Base-by-base conservation (phyloP, 768 basidiomycete species). In the Rhizopogon roseolus region DNA sequence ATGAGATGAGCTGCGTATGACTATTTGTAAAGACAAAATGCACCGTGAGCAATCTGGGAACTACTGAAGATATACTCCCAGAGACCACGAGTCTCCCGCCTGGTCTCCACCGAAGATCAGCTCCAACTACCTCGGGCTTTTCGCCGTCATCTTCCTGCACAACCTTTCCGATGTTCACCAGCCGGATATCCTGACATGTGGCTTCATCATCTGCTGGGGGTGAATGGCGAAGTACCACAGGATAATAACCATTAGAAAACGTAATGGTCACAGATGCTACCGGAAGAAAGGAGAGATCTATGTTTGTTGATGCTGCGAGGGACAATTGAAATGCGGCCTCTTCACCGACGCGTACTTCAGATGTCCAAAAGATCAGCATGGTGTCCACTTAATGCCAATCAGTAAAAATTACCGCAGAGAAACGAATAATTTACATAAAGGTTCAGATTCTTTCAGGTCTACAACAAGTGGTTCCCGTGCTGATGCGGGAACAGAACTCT, bases 311-410 rank as follows among this genome's bases (percentile, higher is more conserved):
- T 0, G 87, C 80, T 2, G 74, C 68, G 29, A 97, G 64, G 7
- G 76, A 72, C 7, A 97, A 61, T 66, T 98, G 94, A 68, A 92
- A 97, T 0, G 89, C 80, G 0, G 80, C 80, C 3, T 71, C 65
- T 56, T 85, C 80, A 9, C 76, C 79, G 5, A 94, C 77, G 49
- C 78, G 76, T 25, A 83, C 80, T 54, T 83, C 77, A 0, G 78
- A 56, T 7, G 76, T 66, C 88, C 90, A 94, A 67, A 97, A 98
- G 0, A 84, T 76, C 4, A 85, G 70, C 29, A 71, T 74, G 0
- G 82, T 77, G 37, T 83, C 74, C 55, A 94, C 93, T 94, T 54
- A 2, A 54, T 52, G 5, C 40, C 28, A 11, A 52, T 53, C 13
- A 41, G 55, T 37, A 54, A n/a, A 43, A 27, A 56, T 56, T 22